Evolutionary conservation across 1,284 basidiomycete genomes (phyloP).

Genomic region (Ceratobasidium papillatum): DNA sequence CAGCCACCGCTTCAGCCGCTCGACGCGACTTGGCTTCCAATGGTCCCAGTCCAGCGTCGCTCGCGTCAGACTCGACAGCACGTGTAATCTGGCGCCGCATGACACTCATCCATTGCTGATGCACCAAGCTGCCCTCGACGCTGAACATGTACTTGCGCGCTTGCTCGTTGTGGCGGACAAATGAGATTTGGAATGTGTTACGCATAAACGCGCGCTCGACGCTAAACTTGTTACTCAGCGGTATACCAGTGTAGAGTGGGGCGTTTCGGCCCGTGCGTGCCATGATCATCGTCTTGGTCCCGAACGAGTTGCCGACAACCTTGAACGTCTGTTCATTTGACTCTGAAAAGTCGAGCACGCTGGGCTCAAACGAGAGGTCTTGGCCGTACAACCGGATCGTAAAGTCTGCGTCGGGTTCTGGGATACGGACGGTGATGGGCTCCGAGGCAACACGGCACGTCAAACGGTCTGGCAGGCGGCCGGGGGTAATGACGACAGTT

Average conservation of each 20-base stretch:
- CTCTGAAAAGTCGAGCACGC: slow-evolving; percentile 77
- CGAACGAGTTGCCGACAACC: slow-evolving; percentile 82
- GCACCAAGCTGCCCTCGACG: slow-evolving; percentile 76
- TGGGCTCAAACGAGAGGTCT: slow-evolving; percentile 86
- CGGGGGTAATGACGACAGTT: slow-evolving; percentile 70
- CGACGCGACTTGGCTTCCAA: slow-evolving; percentile 60
- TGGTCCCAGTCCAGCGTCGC: slow-evolving; percentile 49
- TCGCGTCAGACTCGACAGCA: slow-evolving; percentile 51
- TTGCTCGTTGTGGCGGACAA: slow-evolving; percentile 71
- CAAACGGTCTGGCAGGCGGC: slow-evolving; percentile 75
- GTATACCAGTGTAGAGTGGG: slow-evolving; percentile 78
- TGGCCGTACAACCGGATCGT: slow-evolving; percentile 84
- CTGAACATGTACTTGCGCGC: slow-evolving; percentile 94
- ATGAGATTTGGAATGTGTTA: slow-evolving; percentile 90
- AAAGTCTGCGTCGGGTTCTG: slow-evolving; percentile 79
- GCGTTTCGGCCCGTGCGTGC: slow-evolving; percentile 82
- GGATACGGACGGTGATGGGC: slow-evolving; percentile 81
- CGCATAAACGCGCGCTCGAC: slow-evolving; percentile 94
- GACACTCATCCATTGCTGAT: slow-evolving; percentile 76
- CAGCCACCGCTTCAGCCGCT: slow-evolving; percentile 75
- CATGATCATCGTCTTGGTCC: slow-evolving; percentile 81
- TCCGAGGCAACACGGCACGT: slow-evolving; percentile 88
- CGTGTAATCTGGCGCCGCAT: slow-evolving; percentile 74
- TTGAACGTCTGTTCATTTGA: slow-evolving; percentile 85
- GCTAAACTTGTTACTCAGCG: slow-evolving; percentile 74